These are phyloP conservation scores for Candida buenavistaensis DNA, from an alignment of 1,139 yeast species.

Conservation along the genomic window DNA sequence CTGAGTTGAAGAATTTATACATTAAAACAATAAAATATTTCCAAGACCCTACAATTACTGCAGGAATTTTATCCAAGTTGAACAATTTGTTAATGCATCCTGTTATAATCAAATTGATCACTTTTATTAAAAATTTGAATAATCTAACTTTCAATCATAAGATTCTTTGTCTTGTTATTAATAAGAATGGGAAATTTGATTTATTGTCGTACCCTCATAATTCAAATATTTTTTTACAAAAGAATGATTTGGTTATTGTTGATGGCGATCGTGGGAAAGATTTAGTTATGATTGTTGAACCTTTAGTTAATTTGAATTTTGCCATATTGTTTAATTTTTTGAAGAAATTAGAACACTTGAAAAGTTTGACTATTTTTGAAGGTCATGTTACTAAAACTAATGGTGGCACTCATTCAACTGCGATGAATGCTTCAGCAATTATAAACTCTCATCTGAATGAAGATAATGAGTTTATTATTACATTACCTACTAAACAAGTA, in stretches of 20 bases:
- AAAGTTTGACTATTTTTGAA: constrained; percentile 59
- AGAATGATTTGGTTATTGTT: constrained; percentile 46
- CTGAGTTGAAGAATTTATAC: constrained; percentile 46
- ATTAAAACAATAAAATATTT: constrained; percentile 48
- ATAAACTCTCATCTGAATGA: constrained; percentile 41
- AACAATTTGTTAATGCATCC: constrained; percentile 30
- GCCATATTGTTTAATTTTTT: constrained; percentile 80
- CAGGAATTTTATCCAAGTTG: constrained; percentile 37
- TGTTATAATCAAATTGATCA: constrained; percentile 32
- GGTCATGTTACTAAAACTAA: constrained; percentile 26
- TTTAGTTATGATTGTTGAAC: constrained; percentile 50
- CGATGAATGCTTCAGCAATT: constrained; percentile 38
- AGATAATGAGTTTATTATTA: constrained; percentile 48
- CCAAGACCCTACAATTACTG: constrained; percentile 35
- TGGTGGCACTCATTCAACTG: constrained; percentile 39
- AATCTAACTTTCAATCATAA: constrained; percentile 44
- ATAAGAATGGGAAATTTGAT: constrained; percentile 60
- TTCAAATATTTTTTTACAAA: constrained; percentile 53
- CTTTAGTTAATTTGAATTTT: constrained; percentile 42
- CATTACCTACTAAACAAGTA: constrained; percentile 51
- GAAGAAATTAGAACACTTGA: constrained; percentile 75
- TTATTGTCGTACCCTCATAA: constrained; percentile 43
- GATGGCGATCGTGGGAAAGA: constrained; percentile 55
- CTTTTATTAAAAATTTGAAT: constrained; percentile 44
- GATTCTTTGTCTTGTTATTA: constrained; percentile 48